A percentile compares a stretch with the other conserved stretches of the same genome.
These are phyloP conservation scores for Syncephalastrum contaminatum DNA, from an alignment of 371 early-diverging fungal species.

Conservation along the genomic window DNA sequence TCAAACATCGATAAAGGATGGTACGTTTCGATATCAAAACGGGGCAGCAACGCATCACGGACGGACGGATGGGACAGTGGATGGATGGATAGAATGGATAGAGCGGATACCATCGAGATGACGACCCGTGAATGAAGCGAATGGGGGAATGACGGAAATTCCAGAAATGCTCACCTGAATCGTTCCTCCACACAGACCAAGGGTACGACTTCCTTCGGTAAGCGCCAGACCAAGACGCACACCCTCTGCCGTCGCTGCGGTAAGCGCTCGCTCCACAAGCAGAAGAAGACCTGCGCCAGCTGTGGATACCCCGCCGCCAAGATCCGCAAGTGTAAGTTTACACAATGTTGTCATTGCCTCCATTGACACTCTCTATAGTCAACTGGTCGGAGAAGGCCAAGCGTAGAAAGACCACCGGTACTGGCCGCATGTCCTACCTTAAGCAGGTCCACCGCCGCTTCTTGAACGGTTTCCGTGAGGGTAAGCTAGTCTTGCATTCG, in stretches of 20 bases:
- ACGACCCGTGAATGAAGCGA: not conserved
- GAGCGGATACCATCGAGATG: not conserved
- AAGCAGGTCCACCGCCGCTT: conserved; percentile 85
- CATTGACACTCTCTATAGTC: conserved; percentile 37
- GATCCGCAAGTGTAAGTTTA: conserved; percentile 83
- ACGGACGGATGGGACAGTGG: not conserved
- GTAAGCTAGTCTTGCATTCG: conserved; percentile 23
- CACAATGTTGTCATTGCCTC: not conserved
- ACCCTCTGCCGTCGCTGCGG: conserved; percentile 98
- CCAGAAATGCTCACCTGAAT: not conserved
- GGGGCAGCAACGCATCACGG: conserved; percentile 3
- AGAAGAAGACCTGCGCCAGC: conserved; percentile 98
- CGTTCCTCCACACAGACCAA: conserved; percentile 70
- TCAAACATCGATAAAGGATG: too few relatives aligned
- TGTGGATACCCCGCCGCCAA: conserved; percentile 99
- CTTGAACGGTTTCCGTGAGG: conserved; percentile 95
- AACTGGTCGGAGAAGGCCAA: conserved; percentile 95
- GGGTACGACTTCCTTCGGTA: conserved; percentile 99
- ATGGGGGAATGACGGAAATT: not conserved
- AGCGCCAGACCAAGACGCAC: conserved; percentile 99
- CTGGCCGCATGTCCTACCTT: conserved; percentile 96
- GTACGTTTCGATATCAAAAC: too few relatives aligned
- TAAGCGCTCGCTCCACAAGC: conserved; percentile 97
- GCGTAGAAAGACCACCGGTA: conserved; percentile 97
- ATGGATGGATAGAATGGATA: conserved; percentile 14